Conservation (phyloP, 768 basidiomycete species). For the Leucosporidium creatinivorum region DNA sequence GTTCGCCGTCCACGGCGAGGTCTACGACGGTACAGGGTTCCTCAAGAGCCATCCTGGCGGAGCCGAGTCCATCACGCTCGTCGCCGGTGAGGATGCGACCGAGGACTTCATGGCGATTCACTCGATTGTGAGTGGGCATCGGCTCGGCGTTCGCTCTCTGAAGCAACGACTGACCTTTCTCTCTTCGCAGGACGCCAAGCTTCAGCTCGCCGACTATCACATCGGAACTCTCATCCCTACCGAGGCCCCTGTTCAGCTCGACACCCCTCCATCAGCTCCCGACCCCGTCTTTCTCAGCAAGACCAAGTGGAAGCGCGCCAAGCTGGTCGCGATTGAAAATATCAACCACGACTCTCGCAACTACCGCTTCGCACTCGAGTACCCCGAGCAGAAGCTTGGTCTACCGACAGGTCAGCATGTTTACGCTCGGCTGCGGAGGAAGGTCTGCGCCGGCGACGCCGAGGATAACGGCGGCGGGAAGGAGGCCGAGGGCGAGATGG, state of each 20-base stretch:
- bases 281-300: slow-evolving; percentile 46
- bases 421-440: slow-evolving; percentile 49
- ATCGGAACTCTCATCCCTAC: slow-evolving; percentile 48
- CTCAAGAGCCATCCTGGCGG: slow-evolving; percentile 56
- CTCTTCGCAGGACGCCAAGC: slow-evolving; percentile 44
- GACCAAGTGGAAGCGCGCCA: slow-evolving; percentile 50
- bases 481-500: slow-evolving; percentile 44
- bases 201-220: slow-evolving; percentile 49
- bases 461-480: neutral
- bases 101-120: slow-evolving; percentile 63
- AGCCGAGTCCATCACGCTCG: slow-evolving; percentile 50
- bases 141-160: no score
- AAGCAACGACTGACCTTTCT: neutral
- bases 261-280: slow-evolving; percentile 6
- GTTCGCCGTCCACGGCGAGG: slow-evolving; percentile 68
- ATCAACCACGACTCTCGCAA: slow-evolving; percentile 51
- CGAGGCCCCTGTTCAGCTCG: neutral
- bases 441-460: slow-evolving; percentile 22
- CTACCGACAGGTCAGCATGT: slow-evolving; percentile 58
- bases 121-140: slow-evolving; percentile 37
- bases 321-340: slow-evolving; percentile 42
- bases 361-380: slow-evolving; percentile 50
- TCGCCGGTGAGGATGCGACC: slow-evolving; percentile 56
- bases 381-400: slow-evolving; percentile 47
- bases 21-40: slow-evolving; percentile 83